Conservation (phyloP, 2,329 filamentous ascomycete species). For the Colletotrichum lentis region DNA sequence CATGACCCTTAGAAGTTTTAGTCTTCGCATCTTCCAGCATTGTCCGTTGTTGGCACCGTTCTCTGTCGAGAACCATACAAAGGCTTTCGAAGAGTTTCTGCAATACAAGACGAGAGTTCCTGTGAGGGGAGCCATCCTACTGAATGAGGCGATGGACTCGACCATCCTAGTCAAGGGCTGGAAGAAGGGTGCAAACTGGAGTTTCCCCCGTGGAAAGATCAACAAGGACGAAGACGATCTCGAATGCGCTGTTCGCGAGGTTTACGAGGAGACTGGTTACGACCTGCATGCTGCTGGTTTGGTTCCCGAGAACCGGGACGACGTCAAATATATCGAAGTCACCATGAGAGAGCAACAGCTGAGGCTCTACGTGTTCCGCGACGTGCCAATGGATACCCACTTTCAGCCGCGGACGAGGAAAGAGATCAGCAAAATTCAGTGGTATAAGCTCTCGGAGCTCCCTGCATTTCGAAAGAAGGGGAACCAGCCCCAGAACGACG, state of each 20-base stretch:
- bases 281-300: constrained; percentile 80
- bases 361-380: constrained; percentile 88
- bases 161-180: constrained; percentile 94
- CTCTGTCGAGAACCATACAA: constrained; percentile 77
- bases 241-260: constrained; percentile 92
- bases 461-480: constrained; percentile 81
- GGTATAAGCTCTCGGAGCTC: constrained; percentile 90
- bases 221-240: constrained; percentile 96
- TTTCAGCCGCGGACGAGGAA: constrained; percentile 94
- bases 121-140: constrained; percentile 90
- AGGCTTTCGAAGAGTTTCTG: constrained; percentile 90
- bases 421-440: constrained; percentile 96
- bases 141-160: constrained; percentile 94
- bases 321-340: constrained; percentile 85
- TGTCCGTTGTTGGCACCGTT: constrained; percentile 88
- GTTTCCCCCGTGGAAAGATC: constrained; percentile 96
- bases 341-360: constrained; percentile 94
- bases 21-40: constrained; percentile 89
- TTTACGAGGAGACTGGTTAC: constrained; percentile 95
- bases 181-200: constrained; percentile 97
- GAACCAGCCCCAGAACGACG: constrained; percentile 63
- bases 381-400: constrained; percentile 83
- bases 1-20: constrained; percentile 85
- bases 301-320: constrained; percentile 70
- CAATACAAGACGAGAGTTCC: constrained; percentile 95